Conservation (phyloP, 2,329 filamentous ascomycete genomes). For the Fusarium sp. region DNA sequence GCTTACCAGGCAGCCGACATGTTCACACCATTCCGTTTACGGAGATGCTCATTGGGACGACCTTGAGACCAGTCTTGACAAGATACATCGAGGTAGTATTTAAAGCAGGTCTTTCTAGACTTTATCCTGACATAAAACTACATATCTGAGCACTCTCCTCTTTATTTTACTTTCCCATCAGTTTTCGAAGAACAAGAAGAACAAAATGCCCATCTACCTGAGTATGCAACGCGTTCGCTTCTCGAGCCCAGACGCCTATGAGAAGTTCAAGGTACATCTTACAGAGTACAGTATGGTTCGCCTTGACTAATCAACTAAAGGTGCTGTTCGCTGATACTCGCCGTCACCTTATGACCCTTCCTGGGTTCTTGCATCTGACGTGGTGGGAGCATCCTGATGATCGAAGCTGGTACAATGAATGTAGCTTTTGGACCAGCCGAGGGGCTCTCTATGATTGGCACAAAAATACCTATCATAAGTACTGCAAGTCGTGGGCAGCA, state of each 20-base stretch:
- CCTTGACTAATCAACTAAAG: not conserved
- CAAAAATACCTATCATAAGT: conserved; percentile 33
- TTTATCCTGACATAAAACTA: not conserved
- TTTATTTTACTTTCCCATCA: not conserved
- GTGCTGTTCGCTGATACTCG: conserved; percentile 27
- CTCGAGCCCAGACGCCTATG: conserved; percentile 25
- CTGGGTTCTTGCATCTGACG: conserved; percentile 16
- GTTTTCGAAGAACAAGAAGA: accelerated
- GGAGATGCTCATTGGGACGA: accelerated
- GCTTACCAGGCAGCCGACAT: not conserved
- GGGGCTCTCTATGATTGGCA: conserved; percentile 32
- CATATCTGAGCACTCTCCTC: accelerated
- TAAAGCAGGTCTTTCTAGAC: not conserved
- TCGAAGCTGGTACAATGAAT: conserved; percentile 30
- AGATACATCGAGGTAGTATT: not conserved
- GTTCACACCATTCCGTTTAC: not conserved
- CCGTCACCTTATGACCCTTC: conserved; percentile 23
- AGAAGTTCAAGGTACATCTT: conserved; percentile 13
- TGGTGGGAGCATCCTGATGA: conserved; percentile 32
- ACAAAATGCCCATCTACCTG: conserved; percentile 19
- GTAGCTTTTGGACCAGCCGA: conserved; percentile 33
- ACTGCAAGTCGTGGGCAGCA: conserved; percentile 27
- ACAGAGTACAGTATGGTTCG: accelerated
- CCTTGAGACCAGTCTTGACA: too few species aligned
- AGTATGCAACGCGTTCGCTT: conserved; percentile 24